Evolutionary conservation across 2,329 filamentous ascomycete species (phyloP).

Genomic region (Sporothrix globosa): DNA sequence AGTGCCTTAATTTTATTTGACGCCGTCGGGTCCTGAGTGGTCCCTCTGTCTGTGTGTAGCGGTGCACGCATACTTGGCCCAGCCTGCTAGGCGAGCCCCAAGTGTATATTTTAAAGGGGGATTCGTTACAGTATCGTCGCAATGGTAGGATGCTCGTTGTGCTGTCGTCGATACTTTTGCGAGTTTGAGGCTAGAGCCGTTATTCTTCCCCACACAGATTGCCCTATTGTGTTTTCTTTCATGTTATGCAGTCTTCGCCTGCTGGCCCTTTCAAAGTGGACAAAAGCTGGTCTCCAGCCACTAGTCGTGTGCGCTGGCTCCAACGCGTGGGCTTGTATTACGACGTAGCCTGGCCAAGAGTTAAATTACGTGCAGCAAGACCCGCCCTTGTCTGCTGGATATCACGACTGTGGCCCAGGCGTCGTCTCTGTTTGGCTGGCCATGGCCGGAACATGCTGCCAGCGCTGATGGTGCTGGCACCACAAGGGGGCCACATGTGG

Average conservation of each 20-base stretch:
- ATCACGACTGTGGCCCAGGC: conserved; percentile 20
- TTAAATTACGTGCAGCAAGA: conserved; percentile 31
- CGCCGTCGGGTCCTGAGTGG: not conserved
- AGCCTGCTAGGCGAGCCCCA: not conserved
- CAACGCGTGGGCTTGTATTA: not conserved
- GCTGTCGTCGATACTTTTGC: conserved; percentile 2
- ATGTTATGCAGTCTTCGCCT: not conserved
- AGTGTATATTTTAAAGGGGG: conserved; percentile 3
- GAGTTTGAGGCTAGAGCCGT: conserved; percentile 17
- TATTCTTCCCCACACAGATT: not conserved
- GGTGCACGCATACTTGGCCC: conserved; percentile 12
- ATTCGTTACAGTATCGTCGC: conserved; percentile 14
- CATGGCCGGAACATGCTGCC: not conserved
- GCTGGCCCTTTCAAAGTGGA: not conserved
- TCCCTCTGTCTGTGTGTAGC: conserved; percentile 9
- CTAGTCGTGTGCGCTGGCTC: conserved; percentile 3
- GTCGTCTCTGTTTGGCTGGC: conserved; percentile 19
- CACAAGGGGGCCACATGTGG: not conserved
- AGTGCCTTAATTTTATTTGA: not conserved
- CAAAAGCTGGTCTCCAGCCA: not conserved
- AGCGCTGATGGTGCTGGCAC: not conserved
- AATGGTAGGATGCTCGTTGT: conserved; percentile 8
- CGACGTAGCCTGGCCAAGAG: not conserved
- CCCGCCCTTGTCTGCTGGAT: conserved; percentile 18
- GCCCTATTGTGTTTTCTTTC: not conserved